These are phyloP conservation scores for Colletotrichum gloeosporioides DNA, from an alignment of 2,329 filamentous ascomycete species.

Conservation along the genomic window DNA sequence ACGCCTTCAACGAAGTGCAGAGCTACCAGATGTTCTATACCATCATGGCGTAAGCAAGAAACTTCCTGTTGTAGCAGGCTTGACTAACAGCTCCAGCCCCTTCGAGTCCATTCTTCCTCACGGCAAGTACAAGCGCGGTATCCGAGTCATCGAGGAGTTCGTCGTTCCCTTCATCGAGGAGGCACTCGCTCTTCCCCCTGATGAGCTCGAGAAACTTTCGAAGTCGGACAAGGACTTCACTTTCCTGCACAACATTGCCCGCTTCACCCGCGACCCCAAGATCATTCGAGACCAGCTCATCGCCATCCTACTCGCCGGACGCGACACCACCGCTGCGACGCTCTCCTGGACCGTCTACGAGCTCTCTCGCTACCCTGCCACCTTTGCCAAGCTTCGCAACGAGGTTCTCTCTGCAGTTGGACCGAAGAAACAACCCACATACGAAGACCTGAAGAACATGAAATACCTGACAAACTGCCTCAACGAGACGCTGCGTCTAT, in stretches of 20 bases:
- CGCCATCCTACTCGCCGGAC: constrained; percentile 66
- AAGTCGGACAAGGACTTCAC: constrained; percentile 72
- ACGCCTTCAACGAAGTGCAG: constrained; percentile 75
- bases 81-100: constrained; percentile 47
- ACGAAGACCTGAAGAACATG: constrained; percentile 57
- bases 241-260: constrained; percentile 79
- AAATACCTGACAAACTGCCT: constrained; percentile 77
- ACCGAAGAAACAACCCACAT: constrained; percentile 25
- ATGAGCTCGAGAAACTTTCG: constrained; percentile 72
- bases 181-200: constrained; percentile 64
- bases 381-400: constrained; percentile 47
- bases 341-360: constrained; percentile 53
- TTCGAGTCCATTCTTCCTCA: constrained; percentile 64
- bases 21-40: constrained; percentile 69
- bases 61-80: neutral
- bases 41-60: constrained; percentile 40
- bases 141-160: constrained; percentile 72
- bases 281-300: constrained; percentile 80
- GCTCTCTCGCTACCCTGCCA: constrained; percentile 42
- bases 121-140: constrained; percentile 63
- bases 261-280: constrained; percentile 66
- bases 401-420: constrained; percentile 57
- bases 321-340: constrained; percentile 59
- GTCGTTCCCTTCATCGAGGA: constrained; percentile 73
- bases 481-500: constrained; percentile 79